Conservation (phyloP, 352 stramenopile species). For the Phytophthora brassicae region DNA sequence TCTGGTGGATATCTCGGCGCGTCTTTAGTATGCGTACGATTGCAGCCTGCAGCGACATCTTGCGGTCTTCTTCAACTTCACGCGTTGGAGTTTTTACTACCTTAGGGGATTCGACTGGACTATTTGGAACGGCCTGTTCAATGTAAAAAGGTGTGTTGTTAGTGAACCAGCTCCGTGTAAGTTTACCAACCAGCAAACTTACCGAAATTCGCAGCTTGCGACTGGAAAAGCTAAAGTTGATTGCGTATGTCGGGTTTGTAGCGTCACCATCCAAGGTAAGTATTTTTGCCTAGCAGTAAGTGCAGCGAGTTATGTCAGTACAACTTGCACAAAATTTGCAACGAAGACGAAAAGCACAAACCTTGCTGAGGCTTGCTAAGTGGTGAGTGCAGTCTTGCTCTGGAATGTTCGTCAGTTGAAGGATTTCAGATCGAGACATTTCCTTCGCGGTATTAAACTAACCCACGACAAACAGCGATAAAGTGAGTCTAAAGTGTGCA, state of each 20-base stretch:
- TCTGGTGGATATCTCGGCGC: constrained; percentile 67
- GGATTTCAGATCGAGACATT: constrained; percentile 38
- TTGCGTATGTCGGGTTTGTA: constrained; percentile 31
- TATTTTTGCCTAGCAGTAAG: constrained; percentile 31
- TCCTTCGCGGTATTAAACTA: constrained; percentile 71
- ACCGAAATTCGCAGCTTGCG: constrained; percentile 58
- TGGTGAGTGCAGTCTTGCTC: constrained; percentile 64
- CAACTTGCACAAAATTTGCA: neutral
- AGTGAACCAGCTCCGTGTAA: neutral
- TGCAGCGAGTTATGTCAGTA: no score
- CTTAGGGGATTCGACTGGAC: constrained; percentile 70
- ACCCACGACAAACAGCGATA: neutral
- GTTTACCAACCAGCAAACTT: no score
- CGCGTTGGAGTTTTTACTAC: constrained; percentile 47
- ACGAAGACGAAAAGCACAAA: constrained; percentile 18
- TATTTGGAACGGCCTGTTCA: constrained; percentile 53
- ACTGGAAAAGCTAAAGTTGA: constrained; percentile 54
- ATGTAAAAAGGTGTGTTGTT: neutral
- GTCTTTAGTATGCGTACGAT: constrained; percentile 87
- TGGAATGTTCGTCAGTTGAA: constrained; percentile 59
- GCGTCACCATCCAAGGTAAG: constrained; percentile 29
- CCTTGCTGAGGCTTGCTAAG: constrained; percentile 75
- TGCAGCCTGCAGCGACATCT: constrained; percentile 83
- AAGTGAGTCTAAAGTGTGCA: neutral
- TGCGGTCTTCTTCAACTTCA: constrained; percentile 87